Percentiles rank a stretch among this genome's conserved stretches.
Evolutionary conservation across 140 eudicot genomes (phyloP).

Genomic region (Senecio squalidus): DNA sequence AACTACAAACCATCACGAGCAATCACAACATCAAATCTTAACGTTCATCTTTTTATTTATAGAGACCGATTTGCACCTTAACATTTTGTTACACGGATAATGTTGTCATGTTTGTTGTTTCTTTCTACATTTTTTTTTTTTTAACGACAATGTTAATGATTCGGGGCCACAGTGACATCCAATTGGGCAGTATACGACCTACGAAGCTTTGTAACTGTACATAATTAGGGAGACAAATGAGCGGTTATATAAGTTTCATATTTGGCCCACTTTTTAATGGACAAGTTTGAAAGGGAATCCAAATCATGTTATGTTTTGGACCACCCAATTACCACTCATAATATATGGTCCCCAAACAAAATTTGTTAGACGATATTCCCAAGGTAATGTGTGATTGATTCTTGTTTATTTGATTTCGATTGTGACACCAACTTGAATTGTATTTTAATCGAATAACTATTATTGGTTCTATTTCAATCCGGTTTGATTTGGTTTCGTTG

Average conservation of each 20-base stretch:
- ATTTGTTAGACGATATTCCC: background rate
- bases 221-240: background rate
- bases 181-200: no score
- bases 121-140: no score
- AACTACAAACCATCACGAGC: no score
- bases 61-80: no score
- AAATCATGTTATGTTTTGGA: background rate
- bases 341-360: slow-evolving; percentile 2
- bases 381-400: background rate
- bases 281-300: background rate
- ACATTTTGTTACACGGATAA: no score
- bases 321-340: background rate
- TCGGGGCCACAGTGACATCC: no score
- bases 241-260: background rate
- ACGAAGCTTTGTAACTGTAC: background rate
- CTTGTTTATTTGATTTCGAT: background rate
- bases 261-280: background rate
- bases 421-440: background rate
- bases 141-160: no score
- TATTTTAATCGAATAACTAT: background rate
- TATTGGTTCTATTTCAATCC: background rate
- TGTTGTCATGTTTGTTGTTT: no score
- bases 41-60: no score
- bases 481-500: background rate
- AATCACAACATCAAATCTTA: no score